Conservation (phyloP, 2,329 filamentous ascomycete genomes). For the Sporothrix euskadiensis region DNA sequence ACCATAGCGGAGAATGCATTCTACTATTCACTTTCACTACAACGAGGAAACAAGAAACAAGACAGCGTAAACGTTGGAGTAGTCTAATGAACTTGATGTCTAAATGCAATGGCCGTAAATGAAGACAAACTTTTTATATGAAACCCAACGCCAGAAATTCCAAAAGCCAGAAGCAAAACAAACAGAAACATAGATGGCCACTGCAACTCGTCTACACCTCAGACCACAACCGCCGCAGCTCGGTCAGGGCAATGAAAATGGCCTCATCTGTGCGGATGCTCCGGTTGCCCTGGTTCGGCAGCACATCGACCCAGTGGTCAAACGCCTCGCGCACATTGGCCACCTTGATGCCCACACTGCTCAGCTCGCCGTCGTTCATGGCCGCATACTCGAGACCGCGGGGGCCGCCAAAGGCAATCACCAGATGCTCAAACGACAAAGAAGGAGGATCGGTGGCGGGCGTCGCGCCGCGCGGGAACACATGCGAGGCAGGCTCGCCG, state of each 20-base stretch:
- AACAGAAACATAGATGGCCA: neutral
- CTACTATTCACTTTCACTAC: neutral
- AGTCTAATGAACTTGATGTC: neutral
- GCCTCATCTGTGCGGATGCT: conserved; percentile 85
- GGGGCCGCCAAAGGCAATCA: conserved; percentile 80
- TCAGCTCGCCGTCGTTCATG: conserved; percentile 57
- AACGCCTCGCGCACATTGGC: conserved; percentile 70
- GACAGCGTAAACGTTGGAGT: neutral
- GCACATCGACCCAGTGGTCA: conserved; percentile 80
- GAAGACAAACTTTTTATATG: neutral
- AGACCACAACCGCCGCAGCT: conserved; percentile 61
- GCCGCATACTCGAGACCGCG: conserved; percentile 76
- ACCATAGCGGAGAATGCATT: conserved; percentile 19
- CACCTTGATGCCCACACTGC: conserved; percentile 62
- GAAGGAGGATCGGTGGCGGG: conserved; percentile 32
- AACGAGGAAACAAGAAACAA: neutral
- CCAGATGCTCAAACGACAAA: conserved; percentile 64
- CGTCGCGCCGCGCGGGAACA: conserved; percentile 47
- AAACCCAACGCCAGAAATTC: neutral
- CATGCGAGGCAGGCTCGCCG: conserved; percentile 55
- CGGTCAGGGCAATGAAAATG: conserved; percentile 72
- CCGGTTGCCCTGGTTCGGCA: conserved; percentile 77
- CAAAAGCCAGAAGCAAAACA: neutral
- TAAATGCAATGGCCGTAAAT: neutral
- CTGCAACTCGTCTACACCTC: conserved; percentile 35